Conservation (phyloP, 2,329 filamentous ascomycete genomes). For the Beauveria varroae region DNA sequence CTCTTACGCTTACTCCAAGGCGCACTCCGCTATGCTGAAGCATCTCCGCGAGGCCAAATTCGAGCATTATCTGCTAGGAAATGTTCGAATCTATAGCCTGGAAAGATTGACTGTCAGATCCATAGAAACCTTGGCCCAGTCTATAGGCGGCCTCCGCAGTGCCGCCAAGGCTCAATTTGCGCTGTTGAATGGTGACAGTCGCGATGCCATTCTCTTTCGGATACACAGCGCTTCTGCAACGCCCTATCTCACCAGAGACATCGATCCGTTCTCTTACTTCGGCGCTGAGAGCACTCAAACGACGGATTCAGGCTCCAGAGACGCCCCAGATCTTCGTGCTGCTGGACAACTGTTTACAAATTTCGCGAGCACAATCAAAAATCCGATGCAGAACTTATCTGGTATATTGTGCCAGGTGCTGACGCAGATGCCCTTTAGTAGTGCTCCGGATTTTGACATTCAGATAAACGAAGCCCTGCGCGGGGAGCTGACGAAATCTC, state of each 20-base stretch:
- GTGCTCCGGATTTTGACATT: conserved; percentile 56
- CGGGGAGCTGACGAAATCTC: conserved; percentile 64
- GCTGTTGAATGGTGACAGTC: conserved; percentile 50
- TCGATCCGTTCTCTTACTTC: neutral
- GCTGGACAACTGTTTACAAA: neutral
- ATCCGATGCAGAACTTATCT: conserved; percentile 83
- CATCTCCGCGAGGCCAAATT: conserved; percentile 75
- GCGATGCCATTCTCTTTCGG: conserved; percentile 1
- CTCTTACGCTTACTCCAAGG: conserved; percentile 51
- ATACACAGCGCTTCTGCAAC: neutral
- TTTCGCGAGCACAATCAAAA: conserved; percentile 78
- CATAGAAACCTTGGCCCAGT: conserved; percentile 74
- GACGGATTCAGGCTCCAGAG: neutral
- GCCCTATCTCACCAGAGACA: neutral
- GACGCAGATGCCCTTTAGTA: conserved; percentile 69
- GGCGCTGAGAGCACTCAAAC: neutral
- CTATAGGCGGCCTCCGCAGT: conserved; percentile 77
- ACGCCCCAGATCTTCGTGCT: neutral
- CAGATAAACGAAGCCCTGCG: conserved; percentile 68
- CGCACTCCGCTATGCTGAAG: conserved; percentile 57
- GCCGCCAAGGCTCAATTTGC: conserved; percentile 81
- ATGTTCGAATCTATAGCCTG: conserved; percentile 65
- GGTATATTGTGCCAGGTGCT: conserved; percentile 78
- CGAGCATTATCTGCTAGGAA: conserved; percentile 73
- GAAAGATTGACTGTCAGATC: conserved; percentile 72